Percentiles rank a stretch among this genome's conserved stretches.
These are phyloP conservation scores for Pontederia paniculata DNA, from an alignment of 176 grass and related monocot genomes.

Conservation along the genomic window DNA sequence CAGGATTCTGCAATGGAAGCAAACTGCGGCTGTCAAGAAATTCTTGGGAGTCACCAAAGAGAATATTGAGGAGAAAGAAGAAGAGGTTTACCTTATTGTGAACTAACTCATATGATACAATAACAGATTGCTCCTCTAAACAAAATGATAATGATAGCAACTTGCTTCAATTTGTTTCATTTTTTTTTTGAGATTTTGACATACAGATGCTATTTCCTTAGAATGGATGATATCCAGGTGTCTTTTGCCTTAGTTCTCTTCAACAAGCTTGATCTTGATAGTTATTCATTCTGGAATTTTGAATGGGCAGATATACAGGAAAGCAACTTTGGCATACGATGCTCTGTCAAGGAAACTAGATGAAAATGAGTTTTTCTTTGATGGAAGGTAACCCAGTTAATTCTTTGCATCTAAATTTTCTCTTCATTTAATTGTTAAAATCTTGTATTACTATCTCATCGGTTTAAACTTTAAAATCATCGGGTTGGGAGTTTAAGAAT, in stretches of 20 bases:
- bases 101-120: not conserved
- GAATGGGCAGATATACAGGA: conserved; percentile 66
- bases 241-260: not conserved
- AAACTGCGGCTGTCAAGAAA: conserved; percentile 58
- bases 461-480: too few species aligned
- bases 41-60: conserved; percentile 52
- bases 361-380: conserved; percentile 70
- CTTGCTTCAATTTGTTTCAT: not conserved
- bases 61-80: conserved; percentile 67
- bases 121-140: too few species aligned
- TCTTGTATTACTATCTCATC: too few species aligned
- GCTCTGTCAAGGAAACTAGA: conserved; percentile 59
- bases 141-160: too few species aligned
- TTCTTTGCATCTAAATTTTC: conserved; percentile 7
- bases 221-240: not conserved
- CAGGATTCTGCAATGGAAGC: conserved; percentile 74
- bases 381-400: conserved; percentile 38
- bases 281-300: conserved; percentile 24
- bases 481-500: too few species aligned
- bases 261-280: conserved; percentile 13
- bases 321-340: conserved; percentile 62
- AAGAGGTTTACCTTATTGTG: conserved; percentile 38
- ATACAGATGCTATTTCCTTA: not conserved
- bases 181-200: not conserved
- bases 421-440: conserved; percentile 9